These are phyloP conservation scores for Akanthomyces muscarius DNA, from an alignment of 2,329 filamentous ascomycete species.

Conservation along the genomic window DNA sequence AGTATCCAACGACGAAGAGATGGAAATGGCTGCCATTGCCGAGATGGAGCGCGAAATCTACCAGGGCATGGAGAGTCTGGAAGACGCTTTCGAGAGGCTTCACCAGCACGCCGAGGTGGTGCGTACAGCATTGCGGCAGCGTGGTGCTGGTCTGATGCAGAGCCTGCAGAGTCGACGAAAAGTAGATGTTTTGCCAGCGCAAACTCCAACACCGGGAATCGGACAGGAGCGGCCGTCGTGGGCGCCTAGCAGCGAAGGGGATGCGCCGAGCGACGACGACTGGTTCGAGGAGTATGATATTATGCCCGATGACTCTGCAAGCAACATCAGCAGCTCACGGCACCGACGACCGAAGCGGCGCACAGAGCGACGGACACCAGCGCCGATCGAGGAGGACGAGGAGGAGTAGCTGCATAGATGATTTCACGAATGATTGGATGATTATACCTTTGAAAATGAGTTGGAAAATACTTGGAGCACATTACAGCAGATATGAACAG, in stretches of 20 bases:
- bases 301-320: conserved; percentile 74
- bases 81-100: conserved; percentile 90
- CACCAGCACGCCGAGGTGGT: conserved; percentile 75
- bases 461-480: conserved; percentile 2
- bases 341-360: conserved; percentile 64
- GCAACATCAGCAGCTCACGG: conserved; percentile 71
- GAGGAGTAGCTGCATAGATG: conserved; percentile 46
- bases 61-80: conserved; percentile 86
- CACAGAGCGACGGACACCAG: conserved; percentile 66
- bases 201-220: conserved; percentile 42
- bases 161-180: conserved; percentile 57
- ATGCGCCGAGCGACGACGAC: conserved; percentile 53
- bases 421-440: neutral
- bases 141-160: conserved; percentile 70
- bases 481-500: neutral
- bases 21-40: conserved; percentile 82
- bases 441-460: conserved; percentile 8
- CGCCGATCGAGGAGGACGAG: conserved; percentile 68
- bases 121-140: conserved; percentile 72
- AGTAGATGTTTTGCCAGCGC: conserved; percentile 51
- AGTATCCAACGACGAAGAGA: conserved; percentile 90
- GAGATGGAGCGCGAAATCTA: conserved; percentile 94
- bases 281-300: conserved; percentile 57
- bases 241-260: conserved; percentile 39
- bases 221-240: conserved; percentile 42